Base-by-base conservation (phyloP, 169 alveolate genomes). In the Nephromyces sp. region DNA sequence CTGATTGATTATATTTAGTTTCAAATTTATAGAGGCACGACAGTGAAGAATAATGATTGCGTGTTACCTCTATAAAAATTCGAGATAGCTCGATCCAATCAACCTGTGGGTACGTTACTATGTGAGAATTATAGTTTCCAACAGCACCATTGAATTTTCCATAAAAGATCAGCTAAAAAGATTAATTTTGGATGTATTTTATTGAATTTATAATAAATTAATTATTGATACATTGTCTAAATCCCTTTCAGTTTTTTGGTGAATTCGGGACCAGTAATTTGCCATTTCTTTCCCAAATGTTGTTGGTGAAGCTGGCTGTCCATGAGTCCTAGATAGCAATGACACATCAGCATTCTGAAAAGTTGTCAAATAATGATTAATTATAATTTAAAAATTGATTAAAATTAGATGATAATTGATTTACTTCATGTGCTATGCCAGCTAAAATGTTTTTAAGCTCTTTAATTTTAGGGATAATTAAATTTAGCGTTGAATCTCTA, bases 61-160 rank as follows among this genome's bases (percentile, higher is more conserved):
- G 30, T 30, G 68, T 1, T 21, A 67, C 81, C 76, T 68, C 76
- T n/a, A 76, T 73, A 27, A 76, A 52, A 3, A 32, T 22, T 1
- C 30, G 25, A n/a, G 82, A 76, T 27, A 68, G 32, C 2, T 6
- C 31, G 2, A 87, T 80, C 98, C 99, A 95, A 71, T 92, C 92
- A 32, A 74, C 68, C 29, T 87, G 90, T 6, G 95, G 95, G 71
- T 88, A 92, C 22, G 95, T 95, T 27, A 89, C 85, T 32, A 78
- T 63, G 80, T 93, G 98, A 4, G 97, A 97, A 85, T 94, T 94
- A 66, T 86, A 89, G 77, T 90, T 93, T 0, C 98, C 98, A 27
- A 93, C 98, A n/a, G 98, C 98, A 2, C 98, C 99, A 74, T 93
- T 94, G 68, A 92, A 92, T 80, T 95, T 95, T 0, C 94, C 98